Percentiles rank a stretch among this genome's conserved stretches.
Conservation (phyloP, 176 grass and related monocot species). For the Tillandsia leiboldiana region DNA sequence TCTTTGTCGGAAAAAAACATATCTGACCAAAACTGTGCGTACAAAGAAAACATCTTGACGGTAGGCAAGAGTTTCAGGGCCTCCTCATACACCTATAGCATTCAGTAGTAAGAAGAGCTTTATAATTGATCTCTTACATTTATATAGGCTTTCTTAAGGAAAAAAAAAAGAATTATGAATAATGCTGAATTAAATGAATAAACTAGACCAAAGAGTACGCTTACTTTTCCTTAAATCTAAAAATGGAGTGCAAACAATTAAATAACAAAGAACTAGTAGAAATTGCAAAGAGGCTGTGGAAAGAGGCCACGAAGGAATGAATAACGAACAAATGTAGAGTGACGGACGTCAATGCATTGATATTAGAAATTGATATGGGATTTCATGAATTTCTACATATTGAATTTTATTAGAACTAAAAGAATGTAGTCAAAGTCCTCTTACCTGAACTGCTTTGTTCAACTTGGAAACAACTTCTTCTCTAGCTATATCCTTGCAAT, state of each 20-base stretch:
- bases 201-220: background rate
- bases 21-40: conserved; percentile 70
- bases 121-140: background rate
- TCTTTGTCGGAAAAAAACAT: conserved; percentile 33
- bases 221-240: too few relatives aligned
- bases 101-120: background rate
- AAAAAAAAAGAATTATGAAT: background rate
- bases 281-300: too few relatives aligned
- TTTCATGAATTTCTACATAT: background rate
- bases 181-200: background rate
- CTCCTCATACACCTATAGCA: conserved; percentile 72
- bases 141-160: background rate
- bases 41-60: conserved; percentile 77
- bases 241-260: too few relatives aligned
- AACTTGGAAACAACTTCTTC: conserved; percentile 38
- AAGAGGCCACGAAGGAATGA: too few relatives aligned
- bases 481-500: conserved; percentile 25
- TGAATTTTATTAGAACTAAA: too few relatives aligned
- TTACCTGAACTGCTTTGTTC: conserved; percentile 69
- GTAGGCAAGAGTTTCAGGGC: conserved; percentile 61
- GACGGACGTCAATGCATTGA: background rate
- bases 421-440: background rate
- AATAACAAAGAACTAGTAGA: too few relatives aligned
- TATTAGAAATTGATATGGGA: background rate
- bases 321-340: too few relatives aligned